Evolutionary conservation across 2,329 filamentous ascomycete genomes (phyloP).

Genomic region (Trichoderma sp.): DNA sequence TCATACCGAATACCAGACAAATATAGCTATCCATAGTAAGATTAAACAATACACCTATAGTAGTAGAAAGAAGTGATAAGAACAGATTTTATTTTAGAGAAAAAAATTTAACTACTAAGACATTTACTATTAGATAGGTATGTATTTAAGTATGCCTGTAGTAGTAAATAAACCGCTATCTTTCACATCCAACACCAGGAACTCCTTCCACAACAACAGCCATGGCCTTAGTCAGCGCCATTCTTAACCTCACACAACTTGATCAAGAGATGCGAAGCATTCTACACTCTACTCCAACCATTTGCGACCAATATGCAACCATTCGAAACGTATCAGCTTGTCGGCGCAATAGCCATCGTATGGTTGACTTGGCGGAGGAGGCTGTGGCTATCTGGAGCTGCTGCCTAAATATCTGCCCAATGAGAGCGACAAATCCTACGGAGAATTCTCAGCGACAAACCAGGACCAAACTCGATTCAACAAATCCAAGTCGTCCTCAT

Average conservation of each 20-base stretch:
- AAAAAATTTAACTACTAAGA: no score
- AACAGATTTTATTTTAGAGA: no score
- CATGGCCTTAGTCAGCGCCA: background rate
- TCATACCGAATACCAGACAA: no score
- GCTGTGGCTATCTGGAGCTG: background rate
- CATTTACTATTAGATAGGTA: no score
- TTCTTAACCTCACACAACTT: background rate
- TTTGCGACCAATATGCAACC: background rate
- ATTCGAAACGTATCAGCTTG: background rate
- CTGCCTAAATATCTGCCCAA: background rate
- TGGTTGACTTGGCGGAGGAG: background rate
- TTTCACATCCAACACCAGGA: no score
- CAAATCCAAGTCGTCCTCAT: background rate
- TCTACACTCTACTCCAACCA: background rate
- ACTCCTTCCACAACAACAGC: no score
- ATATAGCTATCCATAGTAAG: no score
- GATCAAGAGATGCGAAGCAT: background rate
- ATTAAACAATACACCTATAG: no score
- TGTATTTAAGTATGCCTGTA: no score
- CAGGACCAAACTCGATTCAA: background rate
- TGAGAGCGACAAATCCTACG: background rate
- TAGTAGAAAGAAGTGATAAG: no score
- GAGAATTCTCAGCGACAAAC: background rate
- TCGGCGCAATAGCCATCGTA: background rate
- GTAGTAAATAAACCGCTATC: no score